A percentile compares a stretch with the other conserved stretches of the same genome.
Evolutionary conservation across 208 protist genomes (phyloP).

Genomic region (Crithidia thermophila): DNA sequence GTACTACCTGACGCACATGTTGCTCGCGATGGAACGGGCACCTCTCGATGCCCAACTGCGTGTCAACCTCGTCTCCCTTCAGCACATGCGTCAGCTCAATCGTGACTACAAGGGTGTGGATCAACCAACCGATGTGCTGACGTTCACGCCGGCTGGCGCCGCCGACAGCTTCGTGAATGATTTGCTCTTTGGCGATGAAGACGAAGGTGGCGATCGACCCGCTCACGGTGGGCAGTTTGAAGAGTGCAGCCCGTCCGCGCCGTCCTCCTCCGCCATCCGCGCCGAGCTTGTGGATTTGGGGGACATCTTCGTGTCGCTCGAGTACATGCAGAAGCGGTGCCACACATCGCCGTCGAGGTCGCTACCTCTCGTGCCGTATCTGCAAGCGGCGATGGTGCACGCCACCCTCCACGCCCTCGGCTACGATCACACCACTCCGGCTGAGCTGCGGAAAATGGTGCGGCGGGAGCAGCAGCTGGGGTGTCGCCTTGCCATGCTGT

Average conservation of each 20-base stretch:
- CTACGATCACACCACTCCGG: conserved; percentile 69
- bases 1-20: conserved; percentile 32
- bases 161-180: conserved; percentile 33
- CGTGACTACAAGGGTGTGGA: conserved; percentile 40
- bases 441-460: conserved; percentile 63
- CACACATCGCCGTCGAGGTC: conserved; percentile 31
- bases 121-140: conserved; percentile 79
- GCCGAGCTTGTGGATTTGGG: conserved; percentile 57
- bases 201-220: conserved; percentile 1
- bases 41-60: conserved; percentile 50
- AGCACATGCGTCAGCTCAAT: conserved; percentile 67
- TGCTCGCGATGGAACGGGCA: conserved; percentile 48
- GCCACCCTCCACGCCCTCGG: conserved; percentile 77
- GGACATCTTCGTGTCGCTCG: conserved; percentile 71
- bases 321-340: conserved; percentile 64
- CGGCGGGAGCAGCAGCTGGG: conserved; percentile 59
- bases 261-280: not conserved
- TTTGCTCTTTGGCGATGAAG: conserved; percentile 44
- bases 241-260: not conserved
- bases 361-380: conserved; percentile 62
- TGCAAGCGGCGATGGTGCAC: conserved; percentile 72
- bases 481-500: conserved; percentile 36
- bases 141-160: conserved; percentile 44
- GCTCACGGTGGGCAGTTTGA: too few species aligned
- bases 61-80: conserved; percentile 45